phyloP scores from a whole-genome alignment of 352 stramenopile genomes.

The Phytopythium aichiense region DNA sequence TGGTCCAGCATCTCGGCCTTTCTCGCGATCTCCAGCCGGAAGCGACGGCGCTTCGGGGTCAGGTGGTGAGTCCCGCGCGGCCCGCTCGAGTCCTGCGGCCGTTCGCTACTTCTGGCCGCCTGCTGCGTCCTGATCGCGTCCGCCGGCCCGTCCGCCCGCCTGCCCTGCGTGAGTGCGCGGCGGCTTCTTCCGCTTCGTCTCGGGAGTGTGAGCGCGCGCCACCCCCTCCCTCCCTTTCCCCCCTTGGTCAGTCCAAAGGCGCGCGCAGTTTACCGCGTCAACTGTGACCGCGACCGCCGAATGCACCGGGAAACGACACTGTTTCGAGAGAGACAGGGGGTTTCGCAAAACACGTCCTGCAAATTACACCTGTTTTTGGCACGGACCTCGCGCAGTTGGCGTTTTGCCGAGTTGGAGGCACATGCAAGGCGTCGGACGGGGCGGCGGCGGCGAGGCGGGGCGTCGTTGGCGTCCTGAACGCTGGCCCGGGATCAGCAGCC shows the following conservation, averaged over 20 bases:
- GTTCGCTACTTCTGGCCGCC: no score
- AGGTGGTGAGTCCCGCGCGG: no score
- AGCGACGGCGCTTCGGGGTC: no score
- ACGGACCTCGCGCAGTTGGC: neutral
- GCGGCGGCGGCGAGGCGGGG: no score
- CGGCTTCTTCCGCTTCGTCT: neutral
- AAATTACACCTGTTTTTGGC: slow-evolving; percentile 1
- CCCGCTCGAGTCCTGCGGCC: no score
- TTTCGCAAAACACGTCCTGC: neutral
- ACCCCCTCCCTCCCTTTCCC: no score
- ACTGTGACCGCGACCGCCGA: neutral
- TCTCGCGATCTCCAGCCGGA: neutral
- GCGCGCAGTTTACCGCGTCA: neutral
- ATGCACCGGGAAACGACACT: slow-evolving; percentile 3
- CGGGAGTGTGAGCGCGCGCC: neutral
- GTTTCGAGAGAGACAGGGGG: neutral
- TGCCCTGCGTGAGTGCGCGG: neutral
- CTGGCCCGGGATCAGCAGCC: no score
- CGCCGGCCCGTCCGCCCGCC: neutral
- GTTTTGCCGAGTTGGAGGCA: neutral
- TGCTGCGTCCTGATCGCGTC: no score
- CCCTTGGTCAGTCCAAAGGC: neutral
- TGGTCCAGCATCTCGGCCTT: slow-evolving; percentile 19
- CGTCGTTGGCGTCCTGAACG: no score
- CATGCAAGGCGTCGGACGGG: neutral